Conservation (phyloP, 192 early-diverging fungal species). For the Umbelopsis isabellina region DNA sequence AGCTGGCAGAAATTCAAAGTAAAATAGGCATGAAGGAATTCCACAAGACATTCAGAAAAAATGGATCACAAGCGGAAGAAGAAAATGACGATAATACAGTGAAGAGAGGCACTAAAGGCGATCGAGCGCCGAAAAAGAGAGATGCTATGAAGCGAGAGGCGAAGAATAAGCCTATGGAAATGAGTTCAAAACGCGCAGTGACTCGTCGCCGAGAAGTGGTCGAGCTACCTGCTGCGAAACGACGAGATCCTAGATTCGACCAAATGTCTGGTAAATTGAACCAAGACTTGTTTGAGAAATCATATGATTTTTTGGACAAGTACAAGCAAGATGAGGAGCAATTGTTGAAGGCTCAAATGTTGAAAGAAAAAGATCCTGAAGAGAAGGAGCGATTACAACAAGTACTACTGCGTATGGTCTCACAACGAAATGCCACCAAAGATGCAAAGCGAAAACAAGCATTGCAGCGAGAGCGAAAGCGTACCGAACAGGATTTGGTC, state of each 20-base stretch:
- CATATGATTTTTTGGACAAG: conserved; percentile 87
- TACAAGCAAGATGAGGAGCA: conserved; percentile 78
- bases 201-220: conserved; percentile 73
- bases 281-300: conserved; percentile 88
- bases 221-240: conserved; percentile 61
- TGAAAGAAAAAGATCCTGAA: conserved; percentile 66
- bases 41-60: conserved; percentile 45
- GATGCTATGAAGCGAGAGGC: conserved; percentile 38
- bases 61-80: conserved; percentile 37
- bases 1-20: conserved; percentile 76
- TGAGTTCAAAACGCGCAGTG: conserved; percentile 77
- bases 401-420: conserved; percentile 69
- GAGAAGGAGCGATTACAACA: conserved; percentile 63
- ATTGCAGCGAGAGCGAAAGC: conserved; percentile 77
- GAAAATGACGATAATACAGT: conserved; percentile 38
- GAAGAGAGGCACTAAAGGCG: conserved; percentile 44
- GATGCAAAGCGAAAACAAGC: conserved; percentile 49
- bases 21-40: conserved; percentile 72
- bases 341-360: conserved; percentile 63
- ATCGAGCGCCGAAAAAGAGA: conserved; percentile 43
- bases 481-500: conserved; percentile 79
- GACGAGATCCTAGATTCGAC: conserved; percentile 95
- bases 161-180: conserved; percentile 70
- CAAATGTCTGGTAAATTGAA: conserved; percentile 87
- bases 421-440: conserved; percentile 21